Evolutionary conservation across 2,329 filamentous ascomycete species (phyloP), one percentile per base, ranked within the genome.

Genomic region (Annulohypoxylon truncatum): DNA sequence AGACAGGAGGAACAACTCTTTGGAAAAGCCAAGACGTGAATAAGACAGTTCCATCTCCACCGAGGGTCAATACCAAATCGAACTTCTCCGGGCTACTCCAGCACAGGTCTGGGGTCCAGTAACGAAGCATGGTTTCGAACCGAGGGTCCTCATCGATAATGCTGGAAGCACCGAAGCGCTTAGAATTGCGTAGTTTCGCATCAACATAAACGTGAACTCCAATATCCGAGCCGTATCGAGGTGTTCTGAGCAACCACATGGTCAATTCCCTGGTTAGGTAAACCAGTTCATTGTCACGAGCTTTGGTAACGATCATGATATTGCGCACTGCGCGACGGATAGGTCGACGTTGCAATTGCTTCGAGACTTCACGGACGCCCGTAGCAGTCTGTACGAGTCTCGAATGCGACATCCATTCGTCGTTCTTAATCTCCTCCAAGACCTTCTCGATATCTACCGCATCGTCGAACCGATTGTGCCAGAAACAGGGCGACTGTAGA

Each of bases 151-250:
- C 87, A 44, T 88, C 87, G 5, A 95, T 73, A 58, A 99, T 84
- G 28, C 89, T 88, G 3, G 88, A 81, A 1, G 92, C 89, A 74
- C 94, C 89, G 77, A 99, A 99, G 54, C 96, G 92, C 78, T 93
- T 94, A 4, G 94, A 97, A 73, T 89, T 89, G 73, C 90, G 90
- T 66, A 99, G 84, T 82, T 99, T 98, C 70, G 94, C 92, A 79
- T 99, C 96, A n/a, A 99, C 96, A 76, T 97, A 98, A 69, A 99
- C 96, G 74, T 95, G 97, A 57, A 99, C 92, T 12, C 96, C 96
- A n/a, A 96, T 78, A 67, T 96, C 90, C 57, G 89, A 93, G 44
- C 93, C 93, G 77, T 99, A 97, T 50, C 96, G 89, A 10, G 96
- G 94, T 2, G 94, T 97, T 66, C 87, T 87, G 65, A 99, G 86